Base-by-base conservation (phyloP, 768 basidiomycete species). In the Boletales sp. region DNA sequence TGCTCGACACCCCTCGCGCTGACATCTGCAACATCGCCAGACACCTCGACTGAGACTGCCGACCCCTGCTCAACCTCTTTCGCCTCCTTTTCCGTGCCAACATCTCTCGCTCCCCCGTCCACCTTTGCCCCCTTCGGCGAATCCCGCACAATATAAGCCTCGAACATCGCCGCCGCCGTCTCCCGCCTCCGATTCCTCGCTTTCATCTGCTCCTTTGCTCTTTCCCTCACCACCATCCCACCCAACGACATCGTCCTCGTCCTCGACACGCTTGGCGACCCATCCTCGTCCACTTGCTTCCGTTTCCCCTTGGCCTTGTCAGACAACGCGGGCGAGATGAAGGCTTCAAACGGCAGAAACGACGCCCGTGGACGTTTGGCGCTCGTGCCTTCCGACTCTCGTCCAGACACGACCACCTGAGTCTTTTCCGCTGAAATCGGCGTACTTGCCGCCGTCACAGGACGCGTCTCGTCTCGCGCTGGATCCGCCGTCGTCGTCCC, bases 271-370 rank as follows among this genome's bases (percentile, higher is more conserved):
- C 15, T 40, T 14, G 32, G 47, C 21, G 32, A 27, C 4, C 5
- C 27, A 15, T 19, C 14, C 24, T 14, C 39, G 8, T 27, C 24
- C 24, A 27, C 24, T 7, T 27, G 24, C 24, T 27, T 27, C 24
- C 24, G 24, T 6, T 27, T 27, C 24, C 24, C 24, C 24, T 27
- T 27, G 24, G 24, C 24, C 24, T 27, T 27, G 24, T 27, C 24
- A 27, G 24, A 27, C 24, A 27, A 27, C 9, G 34, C 39, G 5
- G 58, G 58, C 14, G 64, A 66, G 10, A 65, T 64, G 40, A 61
- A 66, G 7, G 46, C 55, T 29, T 59, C 51, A 10, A 65, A 66
- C 8, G 58, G 50, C 9, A 47, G 18, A 12, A 36, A 34, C 17
- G 52, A 4, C 1, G 10, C 4, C 5, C 39, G 36, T 18, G 31